phyloP scores from a whole-genome alignment of 306 rosid genomes.

The Luffa acutangula region DNA sequence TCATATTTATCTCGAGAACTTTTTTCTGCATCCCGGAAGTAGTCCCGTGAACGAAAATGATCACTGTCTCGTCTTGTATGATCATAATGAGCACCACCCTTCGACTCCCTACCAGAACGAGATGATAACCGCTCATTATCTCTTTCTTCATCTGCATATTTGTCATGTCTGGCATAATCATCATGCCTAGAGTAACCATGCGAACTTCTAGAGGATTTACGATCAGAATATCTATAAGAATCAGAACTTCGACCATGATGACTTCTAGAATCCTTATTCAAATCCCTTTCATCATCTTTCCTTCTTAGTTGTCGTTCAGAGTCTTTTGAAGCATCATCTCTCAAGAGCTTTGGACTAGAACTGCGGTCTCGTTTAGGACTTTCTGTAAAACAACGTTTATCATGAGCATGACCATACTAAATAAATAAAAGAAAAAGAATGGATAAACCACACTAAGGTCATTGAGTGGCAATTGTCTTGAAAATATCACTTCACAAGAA shows the following conservation, averaged over 20 bases:
- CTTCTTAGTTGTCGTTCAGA: conserved; percentile 34
- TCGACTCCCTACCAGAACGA: conserved; percentile 49
- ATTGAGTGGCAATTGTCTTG: neutral
- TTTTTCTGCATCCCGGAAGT: conserved; percentile 30
- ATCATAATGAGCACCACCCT: conserved; percentile 30
- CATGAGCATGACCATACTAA: conserved; percentile 10
- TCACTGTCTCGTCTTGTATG: conserved; percentile 37
- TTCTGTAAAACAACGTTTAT: conserved; percentile 30
- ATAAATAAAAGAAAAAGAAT: neutral
- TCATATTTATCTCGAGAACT: conserved; percentile 57
- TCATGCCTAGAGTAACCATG: conserved; percentile 47
- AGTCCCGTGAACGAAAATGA: conserved; percentile 40
- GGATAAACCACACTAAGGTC: neutral
- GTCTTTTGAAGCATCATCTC: conserved; percentile 32
- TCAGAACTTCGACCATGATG: conserved; percentile 46
- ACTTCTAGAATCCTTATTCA: conserved; percentile 39
- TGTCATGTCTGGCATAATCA: conserved; percentile 37
- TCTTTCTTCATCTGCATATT: conserved; percentile 48
- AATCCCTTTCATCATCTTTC: conserved; percentile 45
- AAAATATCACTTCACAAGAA: neutral
- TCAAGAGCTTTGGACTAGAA: conserved; percentile 39
- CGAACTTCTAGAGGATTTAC: conserved; percentile 46
- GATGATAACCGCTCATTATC: conserved; percentile 34
- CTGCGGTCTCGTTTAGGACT: conserved; percentile 43
- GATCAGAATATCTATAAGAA: conserved; percentile 50